Conservation (phyloP, 2,329 filamentous ascomycete genomes). For the Dryadomyces quercivorus region DNA sequence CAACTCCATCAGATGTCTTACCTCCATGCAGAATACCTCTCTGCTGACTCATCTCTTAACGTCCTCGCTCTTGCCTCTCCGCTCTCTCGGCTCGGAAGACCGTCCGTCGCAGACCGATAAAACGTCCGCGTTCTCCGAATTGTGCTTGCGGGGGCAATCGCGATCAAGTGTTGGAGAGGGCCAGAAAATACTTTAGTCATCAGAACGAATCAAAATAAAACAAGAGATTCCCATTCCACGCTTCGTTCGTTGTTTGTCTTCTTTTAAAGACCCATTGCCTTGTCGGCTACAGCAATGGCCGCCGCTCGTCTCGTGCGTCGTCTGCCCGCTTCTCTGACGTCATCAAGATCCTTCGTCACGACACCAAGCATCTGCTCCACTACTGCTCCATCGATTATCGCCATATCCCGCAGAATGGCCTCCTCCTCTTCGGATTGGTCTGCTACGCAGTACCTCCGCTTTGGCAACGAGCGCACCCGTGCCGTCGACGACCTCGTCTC, state of each 20-base stretch:
- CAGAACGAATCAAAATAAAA: background rate
- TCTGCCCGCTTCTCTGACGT: background rate
- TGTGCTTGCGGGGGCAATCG: background rate
- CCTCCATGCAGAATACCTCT: no score
- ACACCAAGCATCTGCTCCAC: background rate
- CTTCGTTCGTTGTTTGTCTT: background rate
- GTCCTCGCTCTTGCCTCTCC: no score
- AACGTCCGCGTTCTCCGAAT: background rate
- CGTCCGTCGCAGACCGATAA: background rate
- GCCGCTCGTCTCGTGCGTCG: background rate
- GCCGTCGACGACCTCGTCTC: constrained; percentile 39
- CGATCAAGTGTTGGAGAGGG: background rate
- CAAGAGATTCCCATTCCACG: background rate
- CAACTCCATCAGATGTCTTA: no score
- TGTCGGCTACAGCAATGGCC: background rate
- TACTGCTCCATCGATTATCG: background rate
- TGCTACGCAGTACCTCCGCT: constrained; percentile 45
- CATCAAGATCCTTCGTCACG: background rate
- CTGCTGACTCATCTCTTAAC: background rate
- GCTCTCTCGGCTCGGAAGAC: background rate
- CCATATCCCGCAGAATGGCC: background rate
- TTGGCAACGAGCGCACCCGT: constrained; percentile 37
- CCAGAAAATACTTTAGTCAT: background rate
- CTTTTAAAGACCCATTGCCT: background rate
- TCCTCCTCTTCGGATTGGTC: constrained; percentile 30